A percentile compares a stretch with the other conserved stretches of the same genome.
phyloP scores from a whole-genome alignment of 2,329 filamentous ascomycete genomes.

The Clonostachys rhizophaga region DNA sequence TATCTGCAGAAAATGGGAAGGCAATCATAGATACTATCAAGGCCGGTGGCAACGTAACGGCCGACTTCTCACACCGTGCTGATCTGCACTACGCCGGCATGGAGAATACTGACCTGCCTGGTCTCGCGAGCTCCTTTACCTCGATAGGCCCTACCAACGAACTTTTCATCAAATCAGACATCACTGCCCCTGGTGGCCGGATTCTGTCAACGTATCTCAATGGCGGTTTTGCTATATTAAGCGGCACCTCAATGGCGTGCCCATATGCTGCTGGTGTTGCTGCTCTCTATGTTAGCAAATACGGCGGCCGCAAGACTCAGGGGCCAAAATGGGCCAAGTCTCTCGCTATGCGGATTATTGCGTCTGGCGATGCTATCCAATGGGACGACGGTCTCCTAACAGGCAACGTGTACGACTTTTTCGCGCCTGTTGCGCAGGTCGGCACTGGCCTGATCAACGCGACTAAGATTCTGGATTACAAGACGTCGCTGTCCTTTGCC shows the following conservation, averaged over 20 bases:
- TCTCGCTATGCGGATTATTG: conserved; percentile 21
- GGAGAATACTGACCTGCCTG: conserved; percentile 12
- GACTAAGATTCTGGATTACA: conserved; percentile 29
- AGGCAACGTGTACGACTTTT: conserved; percentile 11
- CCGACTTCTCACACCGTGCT: conserved; percentile 17
- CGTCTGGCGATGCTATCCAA: conserved; percentile 15
- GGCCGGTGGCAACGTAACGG: conserved; percentile 17
- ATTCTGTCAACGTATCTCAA: conserved; percentile 2
- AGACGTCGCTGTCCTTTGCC: conserved; percentile 26
- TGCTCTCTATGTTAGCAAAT: conserved; percentile 23
- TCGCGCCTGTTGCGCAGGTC: conserved; percentile 29
- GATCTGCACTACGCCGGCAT: conserved; percentile 9
- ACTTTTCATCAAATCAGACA: conserved; percentile 5
- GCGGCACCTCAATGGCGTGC: conserved; percentile 43
- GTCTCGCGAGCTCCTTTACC: conserved; percentile 20
- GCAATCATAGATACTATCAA: conserved; percentile 16
- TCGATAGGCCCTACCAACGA: conserved; percentile 3
- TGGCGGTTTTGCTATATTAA: conserved; percentile 25
- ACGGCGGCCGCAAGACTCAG: conserved; percentile 21
- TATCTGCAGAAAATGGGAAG: conserved; percentile 12
- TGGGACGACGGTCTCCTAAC: conserved; percentile 14
- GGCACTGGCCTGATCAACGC: conserved; percentile 35
- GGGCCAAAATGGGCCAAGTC: conserved; percentile 19
- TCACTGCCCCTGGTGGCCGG: conserved; percentile 5
- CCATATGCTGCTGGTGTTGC: conserved; percentile 38